Evolutionary conservation across 1,284 basidiomycete species (phyloP).

Genomic region (Leccinum griseonigrum): DNA sequence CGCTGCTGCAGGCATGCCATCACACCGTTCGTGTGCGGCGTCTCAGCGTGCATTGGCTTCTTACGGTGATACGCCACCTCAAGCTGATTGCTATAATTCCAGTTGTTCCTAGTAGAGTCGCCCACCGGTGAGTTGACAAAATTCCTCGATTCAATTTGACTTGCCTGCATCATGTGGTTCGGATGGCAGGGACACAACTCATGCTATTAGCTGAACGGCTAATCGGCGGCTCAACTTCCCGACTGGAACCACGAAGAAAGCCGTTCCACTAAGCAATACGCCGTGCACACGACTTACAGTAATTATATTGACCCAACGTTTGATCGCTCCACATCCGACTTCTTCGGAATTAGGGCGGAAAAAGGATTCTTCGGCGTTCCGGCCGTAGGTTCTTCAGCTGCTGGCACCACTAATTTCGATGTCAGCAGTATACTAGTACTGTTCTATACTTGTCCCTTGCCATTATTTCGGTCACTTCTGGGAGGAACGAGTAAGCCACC

Average conservation of each 20-base stretch:
- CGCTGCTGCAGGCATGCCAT: not conserved
- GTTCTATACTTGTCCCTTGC: not conserved
- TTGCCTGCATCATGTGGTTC: not conserved
- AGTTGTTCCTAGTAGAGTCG: not conserved
- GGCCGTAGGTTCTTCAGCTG: not conserved
- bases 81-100: not conserved
- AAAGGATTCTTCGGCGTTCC: not conserved
- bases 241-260: not conserved
- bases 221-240: not conserved
- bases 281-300: not conserved
- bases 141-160: not conserved
- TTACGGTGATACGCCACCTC: not conserved
- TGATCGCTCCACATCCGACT: not conserved
- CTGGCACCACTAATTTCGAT: not conserved
- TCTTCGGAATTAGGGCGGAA: not conserved
- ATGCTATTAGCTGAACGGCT: not conserved
- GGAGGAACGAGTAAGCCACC: not conserved
- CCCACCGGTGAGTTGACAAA: not conserved
- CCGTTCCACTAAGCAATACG: not conserved
- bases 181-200: not conserved
- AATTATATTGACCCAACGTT: not conserved
- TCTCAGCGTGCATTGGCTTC: not conserved
- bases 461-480: not conserved
- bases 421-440: not conserved
- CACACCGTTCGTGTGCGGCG: not conserved